Evolutionary conservation across 192 early-diverging fungal species (phyloP).

Genomic region (Spizellomyces sp.): DNA sequence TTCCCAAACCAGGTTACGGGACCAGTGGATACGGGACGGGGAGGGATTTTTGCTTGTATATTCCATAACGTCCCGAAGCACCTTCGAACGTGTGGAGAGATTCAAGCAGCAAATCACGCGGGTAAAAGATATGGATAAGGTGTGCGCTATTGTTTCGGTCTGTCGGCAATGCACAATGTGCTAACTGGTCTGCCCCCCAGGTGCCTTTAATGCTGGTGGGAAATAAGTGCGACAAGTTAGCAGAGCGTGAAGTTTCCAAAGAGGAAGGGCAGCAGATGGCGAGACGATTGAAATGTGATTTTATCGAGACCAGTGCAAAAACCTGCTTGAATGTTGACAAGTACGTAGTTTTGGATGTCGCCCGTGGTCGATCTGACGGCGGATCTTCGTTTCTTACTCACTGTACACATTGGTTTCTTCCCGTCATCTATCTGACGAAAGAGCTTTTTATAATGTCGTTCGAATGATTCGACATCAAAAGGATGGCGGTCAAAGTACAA

Average conservation of each 20-base stretch:
- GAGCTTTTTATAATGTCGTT: slow-evolving; percentile 79
- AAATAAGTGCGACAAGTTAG: slow-evolving; percentile 89
- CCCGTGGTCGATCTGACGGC: neutral
- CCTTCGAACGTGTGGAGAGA: slow-evolving; percentile 88
- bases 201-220: slow-evolving; percentile 87
- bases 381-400: too few species aligned
- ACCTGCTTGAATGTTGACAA: slow-evolving; percentile 90
- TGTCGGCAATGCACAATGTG: neutral
- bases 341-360: slow-evolving; percentile 19
- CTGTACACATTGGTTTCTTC: neutral
- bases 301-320: slow-evolving; percentile 90
- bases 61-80: slow-evolving; percentile 86
- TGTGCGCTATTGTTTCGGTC: neutral
- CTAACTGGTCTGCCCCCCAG: neutral
- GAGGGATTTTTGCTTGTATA: slow-evolving; percentile 95
- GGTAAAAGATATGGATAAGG: slow-evolving; percentile 90
- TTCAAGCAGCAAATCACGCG: slow-evolving; percentile 93
- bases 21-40: slow-evolving; percentile 96
- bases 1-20: slow-evolving; percentile 58
- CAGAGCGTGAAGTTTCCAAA: slow-evolving; percentile 80
- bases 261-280: slow-evolving; percentile 85
- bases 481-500: slow-evolving; percentile 2
- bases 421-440: neutral
- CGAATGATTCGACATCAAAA: slow-evolving; percentile 67
- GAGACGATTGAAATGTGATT: slow-evolving; percentile 71